Percentiles rank a stretch among this genome's conserved stretches.
Evolutionary conservation across 2,329 filamentous ascomycete genomes (phyloP).

Genomic region (Trichocomaceae sp.): DNA sequence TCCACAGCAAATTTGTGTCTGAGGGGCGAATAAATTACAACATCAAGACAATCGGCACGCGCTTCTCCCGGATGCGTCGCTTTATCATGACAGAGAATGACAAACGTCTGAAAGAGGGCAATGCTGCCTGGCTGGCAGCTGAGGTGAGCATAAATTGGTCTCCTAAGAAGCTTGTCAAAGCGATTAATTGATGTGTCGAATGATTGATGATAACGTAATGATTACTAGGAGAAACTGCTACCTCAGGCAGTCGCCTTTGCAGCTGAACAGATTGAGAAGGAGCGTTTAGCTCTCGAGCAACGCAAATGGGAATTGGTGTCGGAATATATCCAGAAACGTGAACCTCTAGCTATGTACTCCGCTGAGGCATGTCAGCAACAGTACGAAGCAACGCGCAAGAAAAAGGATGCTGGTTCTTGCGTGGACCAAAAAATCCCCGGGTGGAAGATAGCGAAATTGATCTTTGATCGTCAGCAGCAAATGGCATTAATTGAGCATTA

Average conservation of each 20-base stretch:
- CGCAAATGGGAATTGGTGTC: slow-evolving; percentile 40
- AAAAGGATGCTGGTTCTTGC: background rate
- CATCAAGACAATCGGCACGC: slow-evolving; percentile 43
- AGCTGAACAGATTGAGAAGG: slow-evolving; percentile 30
- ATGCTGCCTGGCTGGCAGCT: slow-evolving; percentile 43
- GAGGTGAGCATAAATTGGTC: slow-evolving; percentile 33
- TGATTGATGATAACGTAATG: slow-evolving; percentile 29
- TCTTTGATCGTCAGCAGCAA: background rate
- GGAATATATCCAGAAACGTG: slow-evolving; percentile 36
- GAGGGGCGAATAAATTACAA: slow-evolving; percentile 41
- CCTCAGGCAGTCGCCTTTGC: slow-evolving; percentile 4
- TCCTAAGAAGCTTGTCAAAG: slow-evolving; percentile 29
- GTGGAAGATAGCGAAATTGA: background rate
- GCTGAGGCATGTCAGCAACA: slow-evolving; percentile 35
- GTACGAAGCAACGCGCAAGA: background rate
- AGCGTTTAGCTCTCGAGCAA: slow-evolving; percentile 27
- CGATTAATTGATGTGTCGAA: slow-evolving; percentile 22
- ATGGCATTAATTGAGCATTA: slow-evolving; percentile 2
- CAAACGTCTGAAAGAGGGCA: slow-evolving; percentile 41
- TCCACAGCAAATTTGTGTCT: slow-evolving; percentile 36
- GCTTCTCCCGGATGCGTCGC: slow-evolving; percentile 41
- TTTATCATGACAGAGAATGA: slow-evolving; percentile 40
- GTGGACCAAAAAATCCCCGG: background rate
- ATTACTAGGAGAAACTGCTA: slow-evolving; percentile 1
- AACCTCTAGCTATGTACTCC: slow-evolving; percentile 39